phyloP scores from a whole-genome alignment of 495 filamentous ascomycete genomes.

The Podospora pseudopauciseta region DNA sequence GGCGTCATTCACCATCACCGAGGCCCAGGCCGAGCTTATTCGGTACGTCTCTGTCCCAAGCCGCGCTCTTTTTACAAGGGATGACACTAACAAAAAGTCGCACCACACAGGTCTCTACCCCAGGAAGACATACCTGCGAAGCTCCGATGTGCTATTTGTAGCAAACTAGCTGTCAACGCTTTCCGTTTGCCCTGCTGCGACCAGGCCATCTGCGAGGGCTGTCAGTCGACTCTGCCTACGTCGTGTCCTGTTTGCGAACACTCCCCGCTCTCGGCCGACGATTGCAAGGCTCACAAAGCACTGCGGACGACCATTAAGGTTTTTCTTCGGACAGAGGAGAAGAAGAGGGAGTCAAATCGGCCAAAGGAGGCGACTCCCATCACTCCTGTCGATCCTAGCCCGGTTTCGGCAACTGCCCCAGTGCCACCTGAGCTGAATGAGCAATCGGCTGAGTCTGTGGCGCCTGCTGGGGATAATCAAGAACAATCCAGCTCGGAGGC shows the following conservation, averaged over 20 bases:
- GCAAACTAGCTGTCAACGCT: conserved; percentile 83
- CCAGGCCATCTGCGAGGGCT: conserved; percentile 86
- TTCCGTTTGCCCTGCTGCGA: conserved; percentile 93
- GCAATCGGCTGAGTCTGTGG: conserved; percentile 8
- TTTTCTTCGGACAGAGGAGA: conserved; percentile 81
- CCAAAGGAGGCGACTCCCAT: conserved; percentile 51
- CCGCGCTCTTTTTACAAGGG: neutral
- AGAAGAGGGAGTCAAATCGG: conserved; percentile 63
- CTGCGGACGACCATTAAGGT: conserved; percentile 84
- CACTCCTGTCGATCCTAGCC: conserved; percentile 41
- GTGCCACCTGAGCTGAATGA: conserved; percentile 12
- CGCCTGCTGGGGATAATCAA: conserved; percentile 10
- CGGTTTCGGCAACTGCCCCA: conserved; percentile 25
- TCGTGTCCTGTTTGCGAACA: conserved; percentile 93
- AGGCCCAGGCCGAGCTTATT: conserved; percentile 37
- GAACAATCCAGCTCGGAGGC: conserved; percentile 3
- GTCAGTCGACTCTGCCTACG: conserved; percentile 71
- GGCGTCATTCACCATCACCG: conserved; percentile 24
- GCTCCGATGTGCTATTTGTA: conserved; percentile 90
- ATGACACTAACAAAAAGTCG: conserved; percentile 12
- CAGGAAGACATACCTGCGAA: conserved; percentile 90
- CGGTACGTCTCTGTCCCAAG: conserved; percentile 25
- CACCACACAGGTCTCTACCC: conserved; percentile 59
- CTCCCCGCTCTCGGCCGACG: conserved; percentile 73
- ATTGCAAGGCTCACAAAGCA: conserved; percentile 84